Conservation (phyloP, 768 basidiomycete species). For the Hericium erinaceus region DNA sequence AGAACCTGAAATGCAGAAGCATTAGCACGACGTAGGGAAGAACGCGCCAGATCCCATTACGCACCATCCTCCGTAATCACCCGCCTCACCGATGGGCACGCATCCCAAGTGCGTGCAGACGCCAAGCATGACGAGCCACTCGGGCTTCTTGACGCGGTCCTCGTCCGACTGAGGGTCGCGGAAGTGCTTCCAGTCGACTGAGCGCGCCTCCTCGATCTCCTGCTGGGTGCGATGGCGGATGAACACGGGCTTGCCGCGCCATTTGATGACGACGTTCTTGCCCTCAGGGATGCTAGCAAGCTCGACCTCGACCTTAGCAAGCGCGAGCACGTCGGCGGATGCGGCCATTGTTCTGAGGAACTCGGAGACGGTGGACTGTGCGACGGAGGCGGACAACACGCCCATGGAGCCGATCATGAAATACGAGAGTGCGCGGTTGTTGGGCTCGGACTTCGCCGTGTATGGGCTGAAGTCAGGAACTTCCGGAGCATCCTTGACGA, state of each 20-base stretch:
- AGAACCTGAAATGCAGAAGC: constrained; percentile 51
- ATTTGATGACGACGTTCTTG: constrained; percentile 96
- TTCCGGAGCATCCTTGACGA: constrained; percentile 59
- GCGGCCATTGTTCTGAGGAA: constrained; percentile 95
- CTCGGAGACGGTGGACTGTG: constrained; percentile 89
- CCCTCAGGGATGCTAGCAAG: constrained; percentile 88
- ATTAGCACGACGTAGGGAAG: background rate
- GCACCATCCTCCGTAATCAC: constrained; percentile 96
- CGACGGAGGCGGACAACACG: constrained; percentile 86
- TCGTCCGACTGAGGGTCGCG: constrained; percentile 92
- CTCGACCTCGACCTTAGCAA: constrained; percentile 97
- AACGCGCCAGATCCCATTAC: constrained; percentile 18
- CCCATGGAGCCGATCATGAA: constrained; percentile 91
- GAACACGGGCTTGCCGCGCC: constrained; percentile 99
- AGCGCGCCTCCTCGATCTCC: constrained; percentile 91
- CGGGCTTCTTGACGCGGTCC: constrained; percentile 82
- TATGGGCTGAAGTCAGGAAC: constrained; percentile 88
- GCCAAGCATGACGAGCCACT: constrained; percentile 90
- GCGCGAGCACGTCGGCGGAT: constrained; percentile 93
- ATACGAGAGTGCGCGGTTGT: constrained; percentile 74
- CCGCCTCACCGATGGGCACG: constrained; percentile 95
- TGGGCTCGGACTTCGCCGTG: constrained; percentile 53
- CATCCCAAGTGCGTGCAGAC: constrained; percentile 98
- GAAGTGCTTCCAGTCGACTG: constrained; percentile 73
- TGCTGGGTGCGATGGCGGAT: constrained; percentile 88